Evolutionary conservation across 352 stramenopile genomes (phyloP).

Genomic region (Phytophthora foliorum): DNA sequence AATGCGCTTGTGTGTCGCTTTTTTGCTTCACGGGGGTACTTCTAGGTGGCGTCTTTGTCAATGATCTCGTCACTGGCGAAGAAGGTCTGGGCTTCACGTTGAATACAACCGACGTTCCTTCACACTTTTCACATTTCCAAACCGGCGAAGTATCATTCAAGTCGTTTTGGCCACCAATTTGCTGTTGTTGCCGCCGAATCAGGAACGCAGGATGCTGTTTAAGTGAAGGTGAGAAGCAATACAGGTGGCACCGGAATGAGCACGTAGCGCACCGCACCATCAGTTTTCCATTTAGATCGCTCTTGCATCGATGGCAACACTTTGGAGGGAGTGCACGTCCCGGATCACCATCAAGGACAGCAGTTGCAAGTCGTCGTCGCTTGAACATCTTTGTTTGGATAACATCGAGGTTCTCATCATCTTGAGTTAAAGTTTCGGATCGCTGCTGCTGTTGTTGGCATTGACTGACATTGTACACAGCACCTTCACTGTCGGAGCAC

Average conservation of each 20-base stretch:
- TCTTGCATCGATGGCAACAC: conserved; percentile 66
- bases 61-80: conserved; percentile 5
- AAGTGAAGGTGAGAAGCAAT: conserved; percentile 73
- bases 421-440: neutral
- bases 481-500: neutral
- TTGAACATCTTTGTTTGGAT: conserved; percentile 40
- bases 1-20: neutral
- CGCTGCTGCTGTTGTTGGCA: conserved; percentile 2
- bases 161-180: neutral
- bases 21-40: conserved; percentile 4
- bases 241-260: conserved; percentile 67
- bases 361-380: conserved; percentile 22
- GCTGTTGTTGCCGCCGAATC: conserved; percentile 27
- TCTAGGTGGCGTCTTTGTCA: neutral
- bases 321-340: conserved; percentile 20
- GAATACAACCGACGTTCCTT: conserved; percentile 37
- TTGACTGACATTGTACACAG: neutral
- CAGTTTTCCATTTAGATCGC: conserved; percentile 75
- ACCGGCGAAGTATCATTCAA: conserved; percentile 5
- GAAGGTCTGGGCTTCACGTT: conserved; percentile 17
- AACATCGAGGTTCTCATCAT: conserved; percentile 15
- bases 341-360: conserved; percentile 7
- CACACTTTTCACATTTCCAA: conserved; percentile 44
- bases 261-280: conserved; percentile 61
- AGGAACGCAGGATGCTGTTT: conserved; percentile 65